These are phyloP conservation scores for Pelargonium fulgidum DNA, from an alignment of 441 rosid genomes.

Conservation along the genomic window DNA sequence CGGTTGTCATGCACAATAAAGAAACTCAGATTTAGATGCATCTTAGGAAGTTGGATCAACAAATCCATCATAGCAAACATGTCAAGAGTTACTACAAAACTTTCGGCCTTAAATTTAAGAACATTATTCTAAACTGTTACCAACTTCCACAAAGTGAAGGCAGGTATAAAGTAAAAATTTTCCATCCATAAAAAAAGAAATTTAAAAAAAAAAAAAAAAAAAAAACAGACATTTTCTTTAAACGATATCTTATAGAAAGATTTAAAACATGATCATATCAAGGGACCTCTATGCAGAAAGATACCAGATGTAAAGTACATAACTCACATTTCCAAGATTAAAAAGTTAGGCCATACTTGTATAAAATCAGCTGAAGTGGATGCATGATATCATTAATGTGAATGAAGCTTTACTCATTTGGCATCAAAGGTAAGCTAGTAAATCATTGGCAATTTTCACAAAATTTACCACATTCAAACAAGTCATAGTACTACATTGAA, in stretches of 20 bases:
- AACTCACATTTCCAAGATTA: not conserved
- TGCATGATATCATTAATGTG: constrained; percentile 2
- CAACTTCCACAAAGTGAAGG: not conserved
- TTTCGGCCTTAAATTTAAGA: not conserved
- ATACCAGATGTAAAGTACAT: not conserved
- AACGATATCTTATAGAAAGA: too few relatives aligned
- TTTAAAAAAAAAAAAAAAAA: too few relatives aligned
- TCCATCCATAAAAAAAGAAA: not conserved
- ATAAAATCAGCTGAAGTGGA: not conserved
- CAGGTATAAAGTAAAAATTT: not conserved
- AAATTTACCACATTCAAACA: constrained; percentile 7
- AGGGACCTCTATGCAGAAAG: not conserved
- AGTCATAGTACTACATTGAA: constrained; percentile 10
- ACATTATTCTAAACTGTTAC: not conserved
- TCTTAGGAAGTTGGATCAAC: not conserved
- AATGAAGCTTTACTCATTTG: not conserved
- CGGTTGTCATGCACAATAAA: not conserved
- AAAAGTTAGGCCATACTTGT: not conserved
- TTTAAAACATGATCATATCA: not conserved
- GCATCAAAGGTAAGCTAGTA: constrained; percentile 5
- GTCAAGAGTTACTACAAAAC: constrained; percentile 4
- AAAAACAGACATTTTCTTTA: not conserved
- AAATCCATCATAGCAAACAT: not conserved
- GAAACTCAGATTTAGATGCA: constrained; percentile 6
- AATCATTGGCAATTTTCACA: not conserved